Conservation (phyloP, 164 flowering plant species). For the Piper longum region DNA sequence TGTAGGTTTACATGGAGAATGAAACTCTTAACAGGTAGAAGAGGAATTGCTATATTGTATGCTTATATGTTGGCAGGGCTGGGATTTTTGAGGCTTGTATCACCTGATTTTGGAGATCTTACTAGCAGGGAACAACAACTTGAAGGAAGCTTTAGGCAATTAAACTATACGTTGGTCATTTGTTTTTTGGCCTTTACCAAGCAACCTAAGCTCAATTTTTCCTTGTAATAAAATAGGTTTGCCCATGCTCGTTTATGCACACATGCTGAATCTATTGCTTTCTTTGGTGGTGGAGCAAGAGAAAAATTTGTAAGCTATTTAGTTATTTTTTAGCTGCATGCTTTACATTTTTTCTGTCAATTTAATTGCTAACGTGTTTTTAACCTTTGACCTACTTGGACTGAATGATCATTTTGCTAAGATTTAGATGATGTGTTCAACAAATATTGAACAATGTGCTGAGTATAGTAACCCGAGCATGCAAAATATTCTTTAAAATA, state of each 20-base stretch:
- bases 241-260: conserved; percentile 88
- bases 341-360: background rate
- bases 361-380: too few relatives aligned
- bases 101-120: conserved; percentile 95
- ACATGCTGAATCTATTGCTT: conserved; percentile 98
- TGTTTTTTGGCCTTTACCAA: background rate
- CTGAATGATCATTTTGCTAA: too few relatives aligned
- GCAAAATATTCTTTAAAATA: too few relatives aligned
- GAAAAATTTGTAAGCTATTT: conserved; percentile 71
- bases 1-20: conserved; percentile 98
- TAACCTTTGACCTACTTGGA: too few relatives aligned
- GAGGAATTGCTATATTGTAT: conserved; percentile 87
- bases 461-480: too few relatives aligned
- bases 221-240: conserved; percentile 33
- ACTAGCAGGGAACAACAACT: conserved; percentile 78
- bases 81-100: conserved; percentile 75
- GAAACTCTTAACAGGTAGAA: conserved; percentile 77
- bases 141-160: conserved; percentile 91
- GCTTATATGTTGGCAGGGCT: conserved; percentile 91
- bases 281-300: conserved; percentile 96
- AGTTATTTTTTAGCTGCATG: background rate
- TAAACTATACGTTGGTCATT: conserved; percentile 7
- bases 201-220: background rate
- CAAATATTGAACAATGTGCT: too few relatives aligned
- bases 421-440: too few relatives aligned